Evolutionary conservation across 2,329 filamentous ascomycete species (phyloP).

Genomic region (Cadophora sp.): DNA sequence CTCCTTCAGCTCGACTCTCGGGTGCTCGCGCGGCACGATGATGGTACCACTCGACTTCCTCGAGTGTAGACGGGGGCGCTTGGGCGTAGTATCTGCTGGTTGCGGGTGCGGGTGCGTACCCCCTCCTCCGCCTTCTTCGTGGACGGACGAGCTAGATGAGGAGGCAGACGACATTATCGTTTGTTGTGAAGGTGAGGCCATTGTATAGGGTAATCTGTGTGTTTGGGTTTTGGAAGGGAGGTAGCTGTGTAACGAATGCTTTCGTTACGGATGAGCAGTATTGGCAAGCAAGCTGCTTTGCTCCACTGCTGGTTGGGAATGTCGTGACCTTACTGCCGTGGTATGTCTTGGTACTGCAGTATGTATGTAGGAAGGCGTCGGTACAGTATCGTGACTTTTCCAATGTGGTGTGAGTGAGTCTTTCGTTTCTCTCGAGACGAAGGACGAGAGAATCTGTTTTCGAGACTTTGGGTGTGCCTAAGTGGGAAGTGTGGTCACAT

Average conservation of each 20-base stretch:
- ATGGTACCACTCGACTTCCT: slow-evolving; percentile 84
- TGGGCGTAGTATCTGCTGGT: background rate
- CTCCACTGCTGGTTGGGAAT: background rate
- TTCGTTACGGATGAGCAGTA: background rate
- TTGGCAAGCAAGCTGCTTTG: background rate
- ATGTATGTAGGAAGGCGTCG: background rate
- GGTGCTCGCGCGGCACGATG: slow-evolving; percentile 79
- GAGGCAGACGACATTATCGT: slow-evolving; percentile 13
- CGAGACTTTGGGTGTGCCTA: background rate
- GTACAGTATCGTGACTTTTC: slow-evolving; percentile 11
- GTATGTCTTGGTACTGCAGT: slow-evolving; percentile 2
- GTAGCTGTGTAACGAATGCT: background rate
- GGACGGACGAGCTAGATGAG: slow-evolving; percentile 16
- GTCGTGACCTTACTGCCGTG: background rate
- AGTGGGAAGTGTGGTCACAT: slow-evolving; percentile 1
- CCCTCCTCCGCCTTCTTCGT: slow-evolving; percentile 16
- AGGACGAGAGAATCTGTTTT: background rate
- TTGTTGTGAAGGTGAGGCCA: background rate
- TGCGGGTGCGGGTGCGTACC: slow-evolving; percentile 12
- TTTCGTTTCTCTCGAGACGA: background rate
- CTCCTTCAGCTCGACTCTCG: slow-evolving; percentile 74
- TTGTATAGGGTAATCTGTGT: background rate
- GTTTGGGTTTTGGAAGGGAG: background rate
- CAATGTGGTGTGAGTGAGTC: background rate
- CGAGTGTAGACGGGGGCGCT: slow-evolving; percentile 71